Evolutionary conservation across 805 yeast species (phyloP).

Genomic region (Lachancea meyersii): DNA sequence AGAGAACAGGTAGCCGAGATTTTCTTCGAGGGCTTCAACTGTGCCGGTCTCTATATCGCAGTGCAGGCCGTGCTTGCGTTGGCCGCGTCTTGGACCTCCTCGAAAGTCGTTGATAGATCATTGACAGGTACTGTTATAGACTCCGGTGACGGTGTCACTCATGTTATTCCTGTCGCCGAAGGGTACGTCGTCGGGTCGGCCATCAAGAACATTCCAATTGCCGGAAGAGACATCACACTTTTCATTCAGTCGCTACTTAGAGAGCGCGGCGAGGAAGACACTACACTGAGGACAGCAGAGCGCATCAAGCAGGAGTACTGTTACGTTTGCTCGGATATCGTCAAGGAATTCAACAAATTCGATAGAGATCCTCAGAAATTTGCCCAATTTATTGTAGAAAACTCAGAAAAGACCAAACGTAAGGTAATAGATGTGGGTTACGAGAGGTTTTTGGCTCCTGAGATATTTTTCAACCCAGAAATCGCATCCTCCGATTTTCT

Average conservation of each 20-base stretch:
- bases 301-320: conserved; percentile 94
- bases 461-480: conserved; percentile 96
- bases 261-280: conserved; percentile 94
- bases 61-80: conserved; percentile 98
- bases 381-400: conserved; percentile 87
- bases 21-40: conserved; percentile 96
- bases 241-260: conserved; percentile 90
- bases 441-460: conserved; percentile 98
- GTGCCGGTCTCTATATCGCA: conserved; percentile 97
- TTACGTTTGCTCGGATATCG: conserved; percentile 96
- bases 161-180: conserved; percentile 98
- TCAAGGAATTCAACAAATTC: conserved; percentile 88
- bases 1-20: conserved; percentile 98
- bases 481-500: conserved; percentile 91
- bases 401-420: conserved; percentile 56
- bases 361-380: conserved; percentile 92
- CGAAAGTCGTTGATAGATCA: conserved; percentile 90
- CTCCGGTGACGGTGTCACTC: conserved; percentile 98
- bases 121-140: conserved; percentile 98
- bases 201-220: conserved; percentile 94
- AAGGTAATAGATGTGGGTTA: conserved; percentile 88
- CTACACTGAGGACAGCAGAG: conserved; percentile 92
- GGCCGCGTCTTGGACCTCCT: conserved; percentile 98
- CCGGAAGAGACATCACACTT: conserved; percentile 94
- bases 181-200: conserved; percentile 98